Conservation (phyloP, 768 basidiomycete genomes). For the Mycena epipterygia region DNA sequence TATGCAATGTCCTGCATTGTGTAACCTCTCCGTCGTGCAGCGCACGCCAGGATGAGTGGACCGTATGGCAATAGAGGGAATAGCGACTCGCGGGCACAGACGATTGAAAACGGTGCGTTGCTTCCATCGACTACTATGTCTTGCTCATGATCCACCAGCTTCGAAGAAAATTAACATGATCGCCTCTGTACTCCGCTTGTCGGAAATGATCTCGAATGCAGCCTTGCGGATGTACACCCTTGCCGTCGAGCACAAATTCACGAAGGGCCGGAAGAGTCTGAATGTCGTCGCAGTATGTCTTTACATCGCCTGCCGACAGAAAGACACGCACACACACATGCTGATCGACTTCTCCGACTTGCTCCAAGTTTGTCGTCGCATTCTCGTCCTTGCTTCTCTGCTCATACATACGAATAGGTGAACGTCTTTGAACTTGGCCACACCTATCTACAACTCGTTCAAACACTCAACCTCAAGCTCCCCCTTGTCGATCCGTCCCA, state of each 20-base stretch:
- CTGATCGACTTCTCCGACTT: conserved; percentile 99
- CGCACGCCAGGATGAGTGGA: conserved; percentile 85
- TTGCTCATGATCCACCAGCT: conserved; percentile 59
- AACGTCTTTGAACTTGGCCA: conserved; percentile 98
- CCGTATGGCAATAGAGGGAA: conserved; percentile 86
- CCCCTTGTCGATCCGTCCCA: conserved; percentile 96
- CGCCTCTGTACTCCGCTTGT: conserved; percentile 81
- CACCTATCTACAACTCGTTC: conserved; percentile 94
- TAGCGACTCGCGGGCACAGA: conserved; percentile 90
- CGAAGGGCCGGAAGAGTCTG: conserved; percentile 90
- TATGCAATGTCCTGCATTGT: conserved; percentile 5
- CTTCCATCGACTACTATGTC: neutral
- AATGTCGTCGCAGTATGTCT: conserved; percentile 97
- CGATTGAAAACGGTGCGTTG: conserved; percentile 85
- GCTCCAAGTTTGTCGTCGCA: conserved; percentile 71
- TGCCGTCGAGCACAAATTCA: conserved; percentile 95
- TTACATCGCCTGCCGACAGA: conserved; percentile 93
- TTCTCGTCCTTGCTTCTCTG: neutral
- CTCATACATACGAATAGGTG: conserved; percentile 64
- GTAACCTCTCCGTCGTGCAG: conserved; percentile 52
- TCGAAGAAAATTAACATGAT: conserved; percentile 88
- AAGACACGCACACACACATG: conserved; percentile 94
- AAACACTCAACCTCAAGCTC: conserved; percentile 85
- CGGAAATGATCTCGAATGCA: conserved; percentile 83
- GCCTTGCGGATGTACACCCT: conserved; percentile 93